Base-by-base conservation (phyloP, 1,284 basidiomycete genomes). In the Naganishia liquefaciens region DNA sequence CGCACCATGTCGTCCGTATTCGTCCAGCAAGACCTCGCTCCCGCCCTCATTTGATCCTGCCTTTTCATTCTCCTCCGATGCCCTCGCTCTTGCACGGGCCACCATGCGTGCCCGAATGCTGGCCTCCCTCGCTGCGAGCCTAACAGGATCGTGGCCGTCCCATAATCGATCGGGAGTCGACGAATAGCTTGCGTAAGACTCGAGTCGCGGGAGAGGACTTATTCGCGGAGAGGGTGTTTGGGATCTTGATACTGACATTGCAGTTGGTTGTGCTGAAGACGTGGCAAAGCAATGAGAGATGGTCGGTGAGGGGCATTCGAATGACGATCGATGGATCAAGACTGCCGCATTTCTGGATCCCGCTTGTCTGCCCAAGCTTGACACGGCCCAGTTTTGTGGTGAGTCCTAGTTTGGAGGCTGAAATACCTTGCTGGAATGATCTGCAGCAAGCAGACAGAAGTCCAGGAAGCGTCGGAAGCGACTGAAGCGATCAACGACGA, bases 91-190 rank as follows among this genome's bases (percentile, higher is more conserved):
- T 28, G 55, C 43, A 5, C 44, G 19, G 30, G 33, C 46, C 11
- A 39, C 37, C 57, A 60, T 60, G 46, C 44, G 47, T 10, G 46
- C 46, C 3, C 57, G 57, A 13, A 60, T 60, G 5, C 30, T 42
- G 13, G 57, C 57, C 13, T 60, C 57, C 46, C 57, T 49, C 1
- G 33, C 57, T 5, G 46, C 57, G 3, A 60, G 23, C 33, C 37
- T 37, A 9, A 23, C 57, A 4, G n/a, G 57, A 50, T 60, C 57
- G 42, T 19, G 17, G 5, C 25, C 33, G 5, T 40, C 25, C 57
- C 46, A 60, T 3, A 28, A 7, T 19, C 30, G 30, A 27, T 11
- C 46, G 2, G 3, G 23, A 5, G 54, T 55, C 1, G 39, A 7
- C 1, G 54, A 55, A 44, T 55, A 43, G 33, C n/a, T 23, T 11